Evolutionary conservation across 2,329 filamentous ascomycete genomes (phyloP), one percentile per base, ranked within the genome.

Genomic region (Elsinoe ampelina): DNA sequence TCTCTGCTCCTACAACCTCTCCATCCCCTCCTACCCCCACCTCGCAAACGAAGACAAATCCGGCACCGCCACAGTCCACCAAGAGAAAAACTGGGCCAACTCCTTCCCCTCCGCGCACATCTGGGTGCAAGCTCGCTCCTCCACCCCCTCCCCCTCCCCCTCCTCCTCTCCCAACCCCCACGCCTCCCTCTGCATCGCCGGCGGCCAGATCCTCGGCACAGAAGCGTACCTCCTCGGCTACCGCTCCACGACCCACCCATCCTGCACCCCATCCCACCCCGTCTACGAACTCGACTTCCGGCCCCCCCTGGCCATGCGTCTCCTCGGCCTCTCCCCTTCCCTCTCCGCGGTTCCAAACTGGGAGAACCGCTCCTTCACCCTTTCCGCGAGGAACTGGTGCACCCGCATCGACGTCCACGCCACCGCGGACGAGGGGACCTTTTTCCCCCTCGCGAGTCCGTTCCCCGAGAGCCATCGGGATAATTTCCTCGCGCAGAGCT

Each of bases 81-180:
- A 76, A 54, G 76, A 78, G 61, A 79, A 78, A 64, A 78, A 78
- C 60, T 78, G 74, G 75, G 75, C 75, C 1, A 65, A 66, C 39
- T 70, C 67, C 26, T 78, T 77, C 60, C 74, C 74, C 0, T 66
- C 70, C 1, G 69, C 73, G 15, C 75, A 73, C 62, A 70, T 71
- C 59, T 73, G 71, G 71, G 62, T 72, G 6, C 71, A 72, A 62
- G 69, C 68, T 5, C 66, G 69, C 10, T 62, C 68, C 15, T 60
- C 59, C 30, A 38, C 50, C 34, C 36, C 50, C 6, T 5, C 22
- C 13, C 22, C 17, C 41, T 10, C 54, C 17, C 30, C 41, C 32
- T 17, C 48, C 30, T 22, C 32, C 17, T 10, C 48, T 6, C 45
- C 20, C 22, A n/a, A n/a, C n/a, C 52, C 52, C 11, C 38, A 62